Evolutionary conservation across 2,329 filamentous ascomycete genomes (phyloP), one percentile per base, ranked within the genome.

Genomic region (Fusarium clavum): DNA sequence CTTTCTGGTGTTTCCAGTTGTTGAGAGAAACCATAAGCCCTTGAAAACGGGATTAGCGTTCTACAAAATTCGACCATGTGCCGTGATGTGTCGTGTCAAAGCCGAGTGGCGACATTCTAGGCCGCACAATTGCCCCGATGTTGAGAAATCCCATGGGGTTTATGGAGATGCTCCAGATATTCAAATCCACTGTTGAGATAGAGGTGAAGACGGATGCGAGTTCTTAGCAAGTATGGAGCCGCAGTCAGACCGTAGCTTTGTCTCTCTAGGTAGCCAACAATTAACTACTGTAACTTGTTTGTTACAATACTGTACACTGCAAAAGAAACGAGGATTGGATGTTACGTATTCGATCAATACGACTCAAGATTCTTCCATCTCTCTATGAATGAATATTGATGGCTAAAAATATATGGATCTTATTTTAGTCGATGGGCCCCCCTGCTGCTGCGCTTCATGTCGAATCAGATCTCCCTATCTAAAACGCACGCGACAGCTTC

Each of bases 401-500:
- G 32, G 30, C 48, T 40, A 52, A 27, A 52, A 22, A 52, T 41
- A 34, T 20, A 41, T 52, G 34, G 49, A 45, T 49, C 51, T 40
- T 54, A 48, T 61, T 57, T 51, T 44, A 52, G 55, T 45, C 55
- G 25, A 45, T 32, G 44, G 45, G 20, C 38, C 67, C 54, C 62
- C 67, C 24, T 61, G 25, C 47, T n/a, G 49, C 38, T 61, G 43
- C 18, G 22, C 58, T 60, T 45, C 24, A 61, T n/a, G 41, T 67
- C 67, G 45, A 70, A 71, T 70, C 58, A 63, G 67, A 32, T 61
- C 44, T 48, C 43, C 25, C 52, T 43, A 64, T 56, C 63, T 22
- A 53, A 52, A 55, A 61, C 34, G 41, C 67, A 70, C 52, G 59
- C 67, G 64, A 70, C 68, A 71, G 52, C 53, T 45, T 48, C 52